phyloP scores from a whole-genome alignment of 2,329 filamentous ascomycete species.

The Ceratocystis variospora region DNA sequence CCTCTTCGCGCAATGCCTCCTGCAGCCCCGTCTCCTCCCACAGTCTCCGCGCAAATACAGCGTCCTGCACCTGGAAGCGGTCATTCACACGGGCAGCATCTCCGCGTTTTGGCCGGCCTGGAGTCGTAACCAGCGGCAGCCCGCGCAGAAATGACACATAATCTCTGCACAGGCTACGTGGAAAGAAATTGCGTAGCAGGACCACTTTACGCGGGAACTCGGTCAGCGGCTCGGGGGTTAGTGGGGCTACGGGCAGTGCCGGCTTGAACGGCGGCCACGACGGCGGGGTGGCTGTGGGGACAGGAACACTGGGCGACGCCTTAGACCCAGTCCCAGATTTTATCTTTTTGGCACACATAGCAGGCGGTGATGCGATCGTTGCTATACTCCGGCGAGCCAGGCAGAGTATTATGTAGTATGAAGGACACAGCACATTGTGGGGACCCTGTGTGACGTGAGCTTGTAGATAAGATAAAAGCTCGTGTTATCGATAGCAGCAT shows the following conservation, averaged over 20 bases:
- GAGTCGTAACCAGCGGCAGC: constrained; percentile 63
- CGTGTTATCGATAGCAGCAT: neutral
- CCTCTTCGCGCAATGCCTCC: constrained; percentile 38
- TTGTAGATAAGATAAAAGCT: neutral
- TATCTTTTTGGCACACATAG: constrained; percentile 21
- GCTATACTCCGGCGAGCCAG: neutral
- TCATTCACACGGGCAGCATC: constrained; percentile 81
- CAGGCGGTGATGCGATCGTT: neutral
- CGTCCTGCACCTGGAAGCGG: constrained; percentile 69
- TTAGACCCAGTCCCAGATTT: constrained; percentile 6
- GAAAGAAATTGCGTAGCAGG: constrained; percentile 60
- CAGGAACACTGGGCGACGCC: neutral
- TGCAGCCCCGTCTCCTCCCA: constrained; percentile 68
- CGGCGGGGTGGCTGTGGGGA: constrained; percentile 23
- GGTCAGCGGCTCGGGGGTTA: constrained; percentile 43
- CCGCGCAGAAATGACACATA: constrained; percentile 60
- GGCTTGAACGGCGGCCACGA: constrained; percentile 63
- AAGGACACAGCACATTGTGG: neutral
- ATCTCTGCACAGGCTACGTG: constrained; percentile 56
- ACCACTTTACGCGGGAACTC: constrained; percentile 49
- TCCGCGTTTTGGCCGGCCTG: constrained; percentile 61
- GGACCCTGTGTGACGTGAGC: neutral
- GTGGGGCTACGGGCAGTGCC: constrained; percentile 49
- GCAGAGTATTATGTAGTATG: neutral
- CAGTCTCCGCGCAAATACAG: constrained; percentile 55